A percentile compares a stretch with the other conserved stretches of the same genome.
Conservation (phyloP, 2,329 filamentous ascomycete species). For the Phialophora chinensis region DNA sequence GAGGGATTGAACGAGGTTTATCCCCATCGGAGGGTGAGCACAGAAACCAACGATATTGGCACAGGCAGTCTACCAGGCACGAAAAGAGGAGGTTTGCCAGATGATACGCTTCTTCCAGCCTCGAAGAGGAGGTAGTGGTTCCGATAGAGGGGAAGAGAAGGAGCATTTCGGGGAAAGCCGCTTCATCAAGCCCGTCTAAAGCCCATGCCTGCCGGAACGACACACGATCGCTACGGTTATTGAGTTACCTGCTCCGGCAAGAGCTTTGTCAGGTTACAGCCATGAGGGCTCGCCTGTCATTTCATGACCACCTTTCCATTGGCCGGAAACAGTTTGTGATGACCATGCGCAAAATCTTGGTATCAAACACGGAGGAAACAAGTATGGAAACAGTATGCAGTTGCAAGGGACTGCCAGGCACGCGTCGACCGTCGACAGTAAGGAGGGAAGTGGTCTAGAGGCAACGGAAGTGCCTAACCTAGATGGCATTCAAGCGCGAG, state of each 20-base stretch:
- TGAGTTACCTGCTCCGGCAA: background rate
- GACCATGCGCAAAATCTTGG: background rate
- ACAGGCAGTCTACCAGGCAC: slow-evolving; percentile 87
- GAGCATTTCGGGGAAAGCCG: background rate
- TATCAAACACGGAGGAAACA: background rate
- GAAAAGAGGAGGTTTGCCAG: slow-evolving; percentile 83
- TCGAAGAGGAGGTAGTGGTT: slow-evolving; percentile 37
- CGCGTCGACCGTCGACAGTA: background rate
- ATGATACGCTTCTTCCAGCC: slow-evolving; percentile 61
- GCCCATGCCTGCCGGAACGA: background rate
- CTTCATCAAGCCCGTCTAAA: background rate
- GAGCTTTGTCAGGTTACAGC: background rate
- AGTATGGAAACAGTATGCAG: background rate
- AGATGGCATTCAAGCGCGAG: background rate
- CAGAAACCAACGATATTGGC: slow-evolving; percentile 96
- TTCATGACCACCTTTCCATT: background rate
- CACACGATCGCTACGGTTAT: background rate
- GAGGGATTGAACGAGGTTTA: slow-evolving; percentile 88
- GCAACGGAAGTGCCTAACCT: background rate
- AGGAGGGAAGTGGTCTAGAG: background rate
- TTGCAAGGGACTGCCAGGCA: background rate
- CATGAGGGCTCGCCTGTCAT: background rate
- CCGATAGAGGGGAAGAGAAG: background rate
- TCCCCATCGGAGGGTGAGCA: slow-evolving; percentile 84
- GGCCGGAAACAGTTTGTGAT: background rate